A percentile compares a stretch with the other conserved stretches of the same genome.
Conservation (phyloP, 2,329 filamentous ascomycete genomes). For the Bimuria novae-zelandiae region DNA sequence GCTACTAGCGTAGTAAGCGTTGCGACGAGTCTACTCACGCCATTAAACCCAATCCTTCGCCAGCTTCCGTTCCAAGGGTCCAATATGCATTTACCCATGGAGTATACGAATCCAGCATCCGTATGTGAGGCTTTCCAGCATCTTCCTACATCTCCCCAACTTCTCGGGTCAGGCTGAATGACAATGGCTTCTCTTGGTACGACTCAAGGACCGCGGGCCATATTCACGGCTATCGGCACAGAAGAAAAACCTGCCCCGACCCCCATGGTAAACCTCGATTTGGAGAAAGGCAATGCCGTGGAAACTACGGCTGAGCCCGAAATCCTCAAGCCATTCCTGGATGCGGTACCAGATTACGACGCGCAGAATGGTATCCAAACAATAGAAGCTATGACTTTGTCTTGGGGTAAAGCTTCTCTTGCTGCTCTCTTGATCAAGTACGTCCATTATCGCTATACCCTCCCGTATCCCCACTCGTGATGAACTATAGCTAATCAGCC, state of each 20-base stretch:
- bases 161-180: not conserved
- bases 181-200: not conserved
- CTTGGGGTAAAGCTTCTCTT: constrained; percentile 32
- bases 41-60: not conserved
- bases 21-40: not conserved
- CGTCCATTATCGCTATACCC: constrained; percentile 4
- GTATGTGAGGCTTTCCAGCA: not conserved
- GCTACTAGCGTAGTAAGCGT: not conserved
- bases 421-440: constrained; percentile 33
- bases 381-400: constrained; percentile 39
- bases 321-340: not conserved
- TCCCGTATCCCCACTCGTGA: not conserved
- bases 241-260: not conserved
- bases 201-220: not conserved
- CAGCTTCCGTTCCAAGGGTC: not conserved
- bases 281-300: not conserved
- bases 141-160: not conserved
- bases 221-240: not conserved
- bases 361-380: constrained; percentile 38
- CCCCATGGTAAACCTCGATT: not conserved
- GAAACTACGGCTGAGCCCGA: not conserved
- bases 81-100: not conserved
- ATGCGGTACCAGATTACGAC: constrained; percentile 4
- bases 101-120: not conserved
- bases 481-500: not conserved